Percentiles rank a stretch among this genome's conserved stretches.
These are phyloP conservation scores for Hansenula lynferdii DNA, from an alignment of 1,139 yeast species.

Conservation along the genomic window DNA sequence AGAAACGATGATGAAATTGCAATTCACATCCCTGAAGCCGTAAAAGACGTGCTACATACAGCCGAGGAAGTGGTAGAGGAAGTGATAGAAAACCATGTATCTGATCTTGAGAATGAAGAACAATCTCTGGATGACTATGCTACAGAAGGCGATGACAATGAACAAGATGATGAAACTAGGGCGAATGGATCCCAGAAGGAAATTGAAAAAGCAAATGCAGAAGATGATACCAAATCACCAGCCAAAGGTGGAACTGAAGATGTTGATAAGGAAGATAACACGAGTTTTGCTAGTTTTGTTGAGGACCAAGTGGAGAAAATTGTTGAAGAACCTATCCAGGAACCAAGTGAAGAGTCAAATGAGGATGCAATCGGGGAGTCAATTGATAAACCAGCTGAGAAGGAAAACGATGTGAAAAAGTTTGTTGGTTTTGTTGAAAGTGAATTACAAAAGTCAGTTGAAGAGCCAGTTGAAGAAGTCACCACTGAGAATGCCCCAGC, in stretches of 20 bases:
- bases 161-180: too few relatives aligned
- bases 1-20: background rate
- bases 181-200: too few relatives aligned
- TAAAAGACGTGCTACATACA: too few relatives aligned
- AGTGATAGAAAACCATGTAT: background rate
- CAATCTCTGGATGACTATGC: background rate
- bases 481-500: background rate
- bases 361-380: too few relatives aligned
- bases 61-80: constrained; percentile 2
- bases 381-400: too few relatives aligned
- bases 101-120: background rate
- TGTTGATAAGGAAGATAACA: background rate
- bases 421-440: too few relatives aligned
- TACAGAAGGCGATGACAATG: background rate
- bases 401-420: too few relatives aligned
- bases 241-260: background rate
- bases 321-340: background rate
- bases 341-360: background rate
- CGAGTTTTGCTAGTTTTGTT: background rate
- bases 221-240: background rate
- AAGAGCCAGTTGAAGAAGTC: background rate
- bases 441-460: too few relatives aligned
- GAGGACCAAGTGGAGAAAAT: background rate
- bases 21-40: constrained; percentile 2
- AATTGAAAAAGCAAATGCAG: background rate